Conservation (phyloP, 352 stramenopile species). For the Globisporangium ultimum region DNA sequence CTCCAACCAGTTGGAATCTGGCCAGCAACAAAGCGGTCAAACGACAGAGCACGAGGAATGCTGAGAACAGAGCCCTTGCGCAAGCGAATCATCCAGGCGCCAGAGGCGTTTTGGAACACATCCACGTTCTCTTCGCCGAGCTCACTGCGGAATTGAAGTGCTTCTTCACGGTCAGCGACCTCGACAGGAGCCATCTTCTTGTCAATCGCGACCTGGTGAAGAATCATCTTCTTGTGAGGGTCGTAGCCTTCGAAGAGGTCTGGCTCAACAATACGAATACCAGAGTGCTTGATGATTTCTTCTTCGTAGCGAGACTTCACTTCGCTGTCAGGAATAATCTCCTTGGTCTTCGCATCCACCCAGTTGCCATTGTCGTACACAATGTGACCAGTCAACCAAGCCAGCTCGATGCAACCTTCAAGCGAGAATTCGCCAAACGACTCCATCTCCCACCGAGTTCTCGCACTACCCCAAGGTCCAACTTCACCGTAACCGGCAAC, state of each 20-base stretch:
- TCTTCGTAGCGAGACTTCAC: constrained; percentile 85
- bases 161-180: constrained; percentile 78
- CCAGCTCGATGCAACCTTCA: constrained; percentile 86
- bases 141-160: constrained; percentile 75
- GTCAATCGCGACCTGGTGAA: constrained; percentile 86
- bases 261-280: constrained; percentile 84
- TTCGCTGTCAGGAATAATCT: constrained; percentile 68
- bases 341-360: constrained; percentile 80
- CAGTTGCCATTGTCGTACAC: constrained; percentile 79
- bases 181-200: constrained; percentile 89
- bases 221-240: constrained; percentile 82
- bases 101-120: constrained; percentile 63
- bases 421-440: constrained; percentile 87
- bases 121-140: constrained; percentile 83
- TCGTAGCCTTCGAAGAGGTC: constrained; percentile 88
- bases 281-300: constrained; percentile 68
- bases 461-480: constrained; percentile 80
- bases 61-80: constrained; percentile 78
- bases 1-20: constrained; percentile 89
- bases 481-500: constrained; percentile 87
- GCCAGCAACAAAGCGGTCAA: constrained; percentile 84
- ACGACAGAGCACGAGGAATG: constrained; percentile 74
- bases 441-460: constrained; percentile 90
- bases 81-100: constrained; percentile 83
- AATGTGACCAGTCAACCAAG: constrained; percentile 84